A percentile compares a stretch with the other conserved stretches of the same genome.
phyloP scores from a whole-genome alignment of 176 grass and related monocot genomes.

The Oryza glaberrima region DNA sequence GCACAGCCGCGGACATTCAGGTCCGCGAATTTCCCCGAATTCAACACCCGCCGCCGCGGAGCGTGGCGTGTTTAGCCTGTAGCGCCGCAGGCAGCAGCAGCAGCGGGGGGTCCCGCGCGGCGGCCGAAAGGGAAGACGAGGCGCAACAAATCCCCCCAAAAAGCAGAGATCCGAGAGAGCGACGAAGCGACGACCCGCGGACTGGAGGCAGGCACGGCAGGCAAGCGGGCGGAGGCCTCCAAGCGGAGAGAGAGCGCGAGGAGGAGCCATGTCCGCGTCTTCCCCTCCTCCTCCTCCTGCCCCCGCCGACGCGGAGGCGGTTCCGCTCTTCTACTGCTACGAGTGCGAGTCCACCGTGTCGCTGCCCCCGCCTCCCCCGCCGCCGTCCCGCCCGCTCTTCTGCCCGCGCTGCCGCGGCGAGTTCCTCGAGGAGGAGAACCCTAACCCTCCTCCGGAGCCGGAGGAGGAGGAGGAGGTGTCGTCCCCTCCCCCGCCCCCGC shows the following conservation, averaged over 20 bases:
- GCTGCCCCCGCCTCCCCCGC: slow-evolving; percentile 26
- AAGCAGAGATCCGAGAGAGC: neutral
- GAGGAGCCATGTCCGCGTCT: slow-evolving; percentile 53
- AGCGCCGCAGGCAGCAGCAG: neutral
- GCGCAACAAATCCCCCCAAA: slow-evolving; percentile 17
- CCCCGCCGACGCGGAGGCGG: slow-evolving; percentile 2
- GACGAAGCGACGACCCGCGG: slow-evolving; percentile 17
- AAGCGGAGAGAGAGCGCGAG: neutral
- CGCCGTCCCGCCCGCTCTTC: slow-evolving; percentile 11
- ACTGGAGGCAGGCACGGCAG: too few species aligned
- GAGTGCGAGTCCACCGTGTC: slow-evolving; percentile 50
- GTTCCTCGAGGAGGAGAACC: slow-evolving; percentile 59
- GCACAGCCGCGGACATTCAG: too few species aligned
- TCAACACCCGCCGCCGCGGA: too few species aligned
- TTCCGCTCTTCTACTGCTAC: slow-evolving; percentile 50
- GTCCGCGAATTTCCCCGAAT: too few species aligned
- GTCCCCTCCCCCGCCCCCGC: slow-evolving; percentile 43
- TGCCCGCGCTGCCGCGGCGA: slow-evolving; percentile 70
- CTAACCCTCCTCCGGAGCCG: neutral
- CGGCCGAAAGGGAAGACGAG: neutral
- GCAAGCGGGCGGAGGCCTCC: slow-evolving; percentile 34
- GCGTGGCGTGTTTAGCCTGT: too few species aligned
- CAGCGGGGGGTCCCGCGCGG: neutral
- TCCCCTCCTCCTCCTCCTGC: slow-evolving; percentile 3
- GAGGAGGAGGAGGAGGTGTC: neutral